phyloP scores from a whole-genome alignment of 257 asterid species.

The Plantago ovata region DNA sequence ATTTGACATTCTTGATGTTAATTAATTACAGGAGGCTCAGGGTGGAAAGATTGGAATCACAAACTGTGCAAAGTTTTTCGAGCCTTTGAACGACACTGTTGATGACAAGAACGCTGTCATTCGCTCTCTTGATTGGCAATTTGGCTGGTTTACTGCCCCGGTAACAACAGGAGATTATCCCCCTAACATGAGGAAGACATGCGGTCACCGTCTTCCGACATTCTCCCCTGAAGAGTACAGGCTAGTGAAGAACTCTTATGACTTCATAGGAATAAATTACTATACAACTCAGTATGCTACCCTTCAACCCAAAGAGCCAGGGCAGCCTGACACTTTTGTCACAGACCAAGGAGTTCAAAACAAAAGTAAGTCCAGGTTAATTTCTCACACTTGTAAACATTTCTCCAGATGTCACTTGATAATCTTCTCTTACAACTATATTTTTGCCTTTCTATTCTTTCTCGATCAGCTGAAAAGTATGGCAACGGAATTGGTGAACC shows the following conservation, averaged over 20 bases:
- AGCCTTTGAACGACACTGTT: constrained; percentile 13
- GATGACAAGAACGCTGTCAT: constrained; percentile 16
- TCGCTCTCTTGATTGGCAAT: constrained; percentile 22
- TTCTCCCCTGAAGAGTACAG: background rate
- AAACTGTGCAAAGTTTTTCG: constrained; percentile 21
- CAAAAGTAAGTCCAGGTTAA: background rate
- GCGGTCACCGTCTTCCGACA: constrained; percentile 9
- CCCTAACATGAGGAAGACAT: background rate
- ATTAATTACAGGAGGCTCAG: constrained; percentile 21
- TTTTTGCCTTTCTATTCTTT: background rate
- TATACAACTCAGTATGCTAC: background rate
- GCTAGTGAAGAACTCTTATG: background rate
- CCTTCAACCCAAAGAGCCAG: background rate
- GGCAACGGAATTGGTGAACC: constrained; percentile 10
- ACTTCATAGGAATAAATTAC: constrained; percentile 7
- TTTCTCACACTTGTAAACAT: background rate
- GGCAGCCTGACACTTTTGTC: too few relatives aligned
- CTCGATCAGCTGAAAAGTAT: background rate
- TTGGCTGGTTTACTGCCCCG: constrained; percentile 30
- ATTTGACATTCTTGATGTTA: background rate
- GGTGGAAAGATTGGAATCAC: constrained; percentile 35
- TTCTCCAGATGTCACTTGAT: background rate
- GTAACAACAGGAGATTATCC: constrained; percentile 1
- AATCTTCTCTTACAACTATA: too few relatives aligned
- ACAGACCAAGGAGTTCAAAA: background rate